A percentile compares a stretch with the other conserved stretches of the same genome.
phyloP scores from a whole-genome alignment of 2,329 filamentous ascomycete species.

The Penicillium sclerotigenum region DNA sequence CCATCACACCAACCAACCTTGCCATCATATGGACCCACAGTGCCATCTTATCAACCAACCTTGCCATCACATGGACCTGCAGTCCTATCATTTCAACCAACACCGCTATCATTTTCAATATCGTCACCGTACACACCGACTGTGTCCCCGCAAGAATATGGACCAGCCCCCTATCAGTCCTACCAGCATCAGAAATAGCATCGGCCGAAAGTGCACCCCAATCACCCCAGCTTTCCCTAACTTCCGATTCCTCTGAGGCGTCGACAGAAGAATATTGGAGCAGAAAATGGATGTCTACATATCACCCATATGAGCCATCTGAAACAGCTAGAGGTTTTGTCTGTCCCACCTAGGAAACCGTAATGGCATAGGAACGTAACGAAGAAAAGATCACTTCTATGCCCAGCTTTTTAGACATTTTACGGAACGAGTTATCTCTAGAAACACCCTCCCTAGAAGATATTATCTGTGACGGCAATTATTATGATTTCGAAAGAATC shows the following conservation, averaged over 20 bases:
- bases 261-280: constrained; percentile 4
- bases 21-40: no score
- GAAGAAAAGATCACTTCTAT: constrained; percentile 5
- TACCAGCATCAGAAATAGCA: not conserved
- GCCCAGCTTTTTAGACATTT: constrained; percentile 3
- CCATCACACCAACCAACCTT: no score
- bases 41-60: no score
- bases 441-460: constrained; percentile 7
- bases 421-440: constrained; percentile 9
- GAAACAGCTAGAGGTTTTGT: not conserved
- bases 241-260: constrained; percentile 4
- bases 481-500: constrained; percentile 9
- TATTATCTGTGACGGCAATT: constrained; percentile 9
- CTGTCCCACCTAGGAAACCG: not conserved
- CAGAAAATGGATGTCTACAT: not conserved
- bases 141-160: not conserved
- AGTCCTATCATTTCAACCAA: not conserved
- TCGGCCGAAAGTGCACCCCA: not conserved
- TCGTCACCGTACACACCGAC: not conserved
- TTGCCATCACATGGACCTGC: not conserved
- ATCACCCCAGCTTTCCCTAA: not conserved
- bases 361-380: constrained; percentile 3
- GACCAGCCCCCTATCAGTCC: constrained; percentile 2
- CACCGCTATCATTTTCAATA: not conserved
- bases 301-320: constrained; percentile 1